phyloP scores from a whole-genome alignment of 2,329 filamentous ascomycete genomes.

The Fusarium pininemorale region DNA sequence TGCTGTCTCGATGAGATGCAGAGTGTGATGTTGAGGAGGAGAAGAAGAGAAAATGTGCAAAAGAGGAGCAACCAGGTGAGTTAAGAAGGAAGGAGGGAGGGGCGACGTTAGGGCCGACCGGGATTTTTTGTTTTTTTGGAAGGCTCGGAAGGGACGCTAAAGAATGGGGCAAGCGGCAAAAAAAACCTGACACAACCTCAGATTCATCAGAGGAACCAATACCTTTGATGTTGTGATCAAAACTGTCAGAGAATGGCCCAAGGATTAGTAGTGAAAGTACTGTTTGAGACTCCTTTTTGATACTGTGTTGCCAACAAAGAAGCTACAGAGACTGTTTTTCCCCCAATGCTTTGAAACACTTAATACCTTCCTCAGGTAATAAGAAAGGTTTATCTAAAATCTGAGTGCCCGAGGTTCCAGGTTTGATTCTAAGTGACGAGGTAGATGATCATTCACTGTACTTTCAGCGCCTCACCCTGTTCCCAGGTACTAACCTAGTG shows the following conservation, averaged over 20 bases:
- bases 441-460: neutral
- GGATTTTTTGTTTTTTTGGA: slow-evolving; percentile 35
- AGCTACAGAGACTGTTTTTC: neutral
- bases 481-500: neutral
- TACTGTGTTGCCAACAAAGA: neutral
- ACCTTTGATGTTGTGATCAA: neutral
- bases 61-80: slow-evolving; percentile 33
- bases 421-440: neutral
- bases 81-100: slow-evolving; percentile 37
- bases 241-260: neutral
- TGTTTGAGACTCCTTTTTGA: neutral
- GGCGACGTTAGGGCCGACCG: slow-evolving; percentile 43
- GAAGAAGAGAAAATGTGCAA: slow-evolving; percentile 27
- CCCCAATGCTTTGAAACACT: neutral
- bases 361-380: neutral
- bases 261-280: neutral
- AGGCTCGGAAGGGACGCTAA: slow-evolving; percentile 7
- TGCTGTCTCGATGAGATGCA: slow-evolving; percentile 41
- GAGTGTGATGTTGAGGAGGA: slow-evolving; percentile 35
- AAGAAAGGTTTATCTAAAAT: neutral
- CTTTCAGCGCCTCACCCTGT: slow-evolving; percentile 6
- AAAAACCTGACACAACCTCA: slow-evolving; percentile 1
- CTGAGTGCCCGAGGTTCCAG: neutral
- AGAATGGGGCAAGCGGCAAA: slow-evolving; percentile 40
- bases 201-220: neutral